Evolutionary conservation across 768 basidiomycete genomes (phyloP).

Genomic region (Suillus paluster): DNA sequence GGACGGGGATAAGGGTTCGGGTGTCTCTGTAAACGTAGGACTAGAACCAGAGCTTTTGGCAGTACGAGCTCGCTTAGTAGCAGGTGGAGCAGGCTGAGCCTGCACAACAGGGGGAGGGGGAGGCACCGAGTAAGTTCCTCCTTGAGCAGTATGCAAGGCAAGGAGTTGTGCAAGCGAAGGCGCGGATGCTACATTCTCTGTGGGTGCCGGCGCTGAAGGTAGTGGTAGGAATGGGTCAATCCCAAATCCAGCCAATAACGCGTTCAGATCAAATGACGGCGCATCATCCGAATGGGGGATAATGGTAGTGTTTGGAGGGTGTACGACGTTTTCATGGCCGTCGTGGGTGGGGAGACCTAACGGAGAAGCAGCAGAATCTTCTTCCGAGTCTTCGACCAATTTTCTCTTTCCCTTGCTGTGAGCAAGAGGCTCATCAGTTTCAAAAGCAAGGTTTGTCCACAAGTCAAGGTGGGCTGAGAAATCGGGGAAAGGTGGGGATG

Average conservation of each 20-base stretch:
- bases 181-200: conserved; percentile 34
- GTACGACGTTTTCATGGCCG: conserved; percentile 61
- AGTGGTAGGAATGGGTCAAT: conserved; percentile 48
- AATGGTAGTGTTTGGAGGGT: conserved; percentile 45
- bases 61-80: conserved; percentile 60
- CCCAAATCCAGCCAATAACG: conserved; percentile 41
- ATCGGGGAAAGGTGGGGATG: conserved; percentile 70
- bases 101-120: conserved; percentile 21
- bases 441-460: conserved; percentile 84
- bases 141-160: conserved; percentile 55
- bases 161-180: conserved; percentile 76
- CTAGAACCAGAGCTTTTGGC: conserved; percentile 61
- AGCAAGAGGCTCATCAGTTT: conserved; percentile 65
- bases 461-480: conserved; percentile 78
- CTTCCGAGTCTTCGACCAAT: conserved; percentile 43
- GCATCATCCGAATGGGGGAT: conserved; percentile 40
- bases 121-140: conserved; percentile 24
- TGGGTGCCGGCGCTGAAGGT: conserved; percentile 24
- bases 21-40: conserved; percentile 28
- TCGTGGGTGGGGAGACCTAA: conserved; percentile 47
- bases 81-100: conserved; percentile 24
- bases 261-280: conserved; percentile 49
- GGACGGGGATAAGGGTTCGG: conserved; percentile 28
- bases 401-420: conserved; percentile 38
- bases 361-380: conserved; percentile 33